phyloP scores from a whole-genome alignment of 108 stramenopile species.

The Epithemia pelagica region DNA sequence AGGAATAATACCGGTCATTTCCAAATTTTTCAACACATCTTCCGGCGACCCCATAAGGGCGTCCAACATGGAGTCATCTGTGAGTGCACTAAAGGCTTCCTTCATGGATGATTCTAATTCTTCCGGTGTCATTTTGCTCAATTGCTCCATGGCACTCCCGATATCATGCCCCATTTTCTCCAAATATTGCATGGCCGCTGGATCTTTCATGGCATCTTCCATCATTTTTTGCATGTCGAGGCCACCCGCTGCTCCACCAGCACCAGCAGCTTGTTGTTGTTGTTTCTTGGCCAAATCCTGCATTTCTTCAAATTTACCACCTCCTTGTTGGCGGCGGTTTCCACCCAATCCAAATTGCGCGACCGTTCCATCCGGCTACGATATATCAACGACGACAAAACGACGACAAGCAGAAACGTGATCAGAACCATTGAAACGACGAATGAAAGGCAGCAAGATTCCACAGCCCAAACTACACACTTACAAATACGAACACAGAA shows the following conservation, averaged over 20 bases:
- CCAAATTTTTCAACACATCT: conserved; percentile 58
- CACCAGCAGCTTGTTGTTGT: conserved; percentile 18
- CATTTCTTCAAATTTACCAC: conserved; percentile 42
- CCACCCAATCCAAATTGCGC: conserved; percentile 66
- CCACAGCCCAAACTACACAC: too few species aligned
- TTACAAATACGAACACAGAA: background rate
- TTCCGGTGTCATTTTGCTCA: conserved; percentile 71
- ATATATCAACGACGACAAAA: conserved; percentile 2
- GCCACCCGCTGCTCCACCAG: conserved; percentile 25
- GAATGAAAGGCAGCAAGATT: too few species aligned
- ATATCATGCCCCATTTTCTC: conserved; percentile 24
- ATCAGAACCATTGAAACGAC: too few species aligned
- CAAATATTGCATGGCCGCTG: conserved; percentile 28
- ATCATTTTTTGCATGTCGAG: conserved; percentile 28
- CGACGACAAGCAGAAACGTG: background rate
- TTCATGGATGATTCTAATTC: conserved; percentile 66
- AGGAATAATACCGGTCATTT: conserved; percentile 50
- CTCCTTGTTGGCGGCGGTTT: conserved; percentile 30
- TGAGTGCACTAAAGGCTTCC: conserved; percentile 66
- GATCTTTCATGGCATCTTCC: conserved; percentile 42
- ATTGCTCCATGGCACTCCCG: conserved; percentile 48
- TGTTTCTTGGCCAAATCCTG: conserved; percentile 40
- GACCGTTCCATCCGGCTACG: background rate
- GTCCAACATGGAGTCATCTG: conserved; percentile 39
- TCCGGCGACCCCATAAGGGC: conserved; percentile 52